Evolutionary conservation across 768 basidiomycete genomes (phyloP).

Genomic region (Suillus tomentosus): DNA sequence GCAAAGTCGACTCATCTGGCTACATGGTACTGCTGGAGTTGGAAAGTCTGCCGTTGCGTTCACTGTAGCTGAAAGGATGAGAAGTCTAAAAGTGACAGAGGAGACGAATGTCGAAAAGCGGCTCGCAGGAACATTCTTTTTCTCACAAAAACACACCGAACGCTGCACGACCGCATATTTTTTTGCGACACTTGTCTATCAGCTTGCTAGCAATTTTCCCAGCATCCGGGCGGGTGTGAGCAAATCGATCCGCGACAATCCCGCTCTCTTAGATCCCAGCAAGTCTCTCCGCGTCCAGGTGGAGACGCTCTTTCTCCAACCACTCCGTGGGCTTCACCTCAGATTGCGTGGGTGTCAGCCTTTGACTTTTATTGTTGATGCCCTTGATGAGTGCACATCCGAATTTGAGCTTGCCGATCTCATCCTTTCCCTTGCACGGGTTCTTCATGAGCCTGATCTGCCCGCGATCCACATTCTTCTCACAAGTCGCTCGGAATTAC

Average conservation of each 20-base stretch:
- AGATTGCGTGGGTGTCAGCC: not conserved
- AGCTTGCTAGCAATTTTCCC: not conserved
- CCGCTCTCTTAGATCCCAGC: not conserved
- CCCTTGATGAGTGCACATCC: not conserved
- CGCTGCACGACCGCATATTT: not conserved
- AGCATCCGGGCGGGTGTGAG: not conserved
- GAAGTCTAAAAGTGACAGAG: not conserved
- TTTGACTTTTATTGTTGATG: not conserved
- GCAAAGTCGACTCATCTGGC: not conserved
- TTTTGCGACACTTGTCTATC: not conserved
- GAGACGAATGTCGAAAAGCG: not conserved
- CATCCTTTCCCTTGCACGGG: not conserved
- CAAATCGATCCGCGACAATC: not conserved
- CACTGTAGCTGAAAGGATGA: not conserved
- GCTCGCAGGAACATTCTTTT: not conserved
- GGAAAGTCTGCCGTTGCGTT: constrained; percentile 1
- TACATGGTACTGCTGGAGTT: not conserved
- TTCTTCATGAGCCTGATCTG: not conserved
- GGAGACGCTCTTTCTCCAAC: not conserved
- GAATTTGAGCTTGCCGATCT: not conserved
- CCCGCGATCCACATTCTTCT: not conserved
- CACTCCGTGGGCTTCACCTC: not conserved
- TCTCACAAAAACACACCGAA: not conserved
- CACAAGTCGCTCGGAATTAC: not conserved
- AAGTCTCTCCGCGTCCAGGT: not conserved